phyloP scores from a whole-genome alignment of 2,329 filamentous ascomycete species.

The Colletotrichum sp. region DNA sequence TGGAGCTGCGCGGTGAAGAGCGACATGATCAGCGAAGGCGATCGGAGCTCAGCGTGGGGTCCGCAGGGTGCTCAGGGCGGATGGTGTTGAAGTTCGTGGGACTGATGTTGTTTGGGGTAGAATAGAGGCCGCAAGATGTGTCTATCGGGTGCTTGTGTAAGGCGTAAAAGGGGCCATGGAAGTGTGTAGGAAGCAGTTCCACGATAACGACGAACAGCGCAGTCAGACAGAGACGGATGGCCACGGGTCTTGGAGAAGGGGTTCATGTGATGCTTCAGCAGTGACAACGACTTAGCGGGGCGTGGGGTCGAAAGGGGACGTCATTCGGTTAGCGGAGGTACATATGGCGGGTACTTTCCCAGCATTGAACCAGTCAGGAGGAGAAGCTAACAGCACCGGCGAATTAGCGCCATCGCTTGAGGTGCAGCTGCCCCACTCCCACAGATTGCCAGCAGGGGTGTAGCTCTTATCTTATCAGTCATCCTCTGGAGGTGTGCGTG shows the following conservation, averaged over 20 bases:
- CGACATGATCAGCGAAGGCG: slow-evolving; percentile 38
- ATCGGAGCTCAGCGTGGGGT: slow-evolving; percentile 13
- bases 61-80: slow-evolving; percentile 11
- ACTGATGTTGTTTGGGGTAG: background rate
- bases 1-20: slow-evolving; percentile 67
- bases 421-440: background rate
- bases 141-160: background rate
- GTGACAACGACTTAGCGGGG: slow-evolving; percentile 18
- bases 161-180: background rate
- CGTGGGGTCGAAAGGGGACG: slow-evolving; percentile 12
- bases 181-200: background rate
- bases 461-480: slow-evolving; percentile 21
- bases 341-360: background rate
- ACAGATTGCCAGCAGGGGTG: background rate
- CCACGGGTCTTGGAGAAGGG: slow-evolving; percentile 15
- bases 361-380: background rate
- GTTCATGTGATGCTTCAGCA: slow-evolving; percentile 22
- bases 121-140: background rate
- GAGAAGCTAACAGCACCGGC: background rate
- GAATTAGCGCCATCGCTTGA: background rate
- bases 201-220: background rate
- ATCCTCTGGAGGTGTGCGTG: background rate
- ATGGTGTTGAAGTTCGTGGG: background rate
- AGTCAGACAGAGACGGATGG: background rate
- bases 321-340: slow-evolving; percentile 10